These are phyloP conservation scores for Mycena epipterygia DNA, from an alignment of 768 basidiomycete species.

Conservation along the genomic window DNA sequence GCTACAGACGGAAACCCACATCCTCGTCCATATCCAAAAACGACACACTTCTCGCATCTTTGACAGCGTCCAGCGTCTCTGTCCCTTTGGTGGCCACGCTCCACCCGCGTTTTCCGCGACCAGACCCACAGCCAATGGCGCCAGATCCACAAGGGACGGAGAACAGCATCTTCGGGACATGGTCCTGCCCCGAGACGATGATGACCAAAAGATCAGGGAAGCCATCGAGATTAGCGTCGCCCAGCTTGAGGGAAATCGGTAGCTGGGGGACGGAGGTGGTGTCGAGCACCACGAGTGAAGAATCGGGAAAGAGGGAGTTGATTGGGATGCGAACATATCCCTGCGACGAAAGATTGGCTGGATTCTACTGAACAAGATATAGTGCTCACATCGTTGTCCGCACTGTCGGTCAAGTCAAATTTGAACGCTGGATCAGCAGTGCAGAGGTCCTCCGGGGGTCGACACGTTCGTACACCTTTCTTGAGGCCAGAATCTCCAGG, in stretches of 20 bases:
- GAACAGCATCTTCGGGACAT: constrained; percentile 71
- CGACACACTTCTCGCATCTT: constrained; percentile 82
- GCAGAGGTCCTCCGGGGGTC: constrained; percentile 87
- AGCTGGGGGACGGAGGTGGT: constrained; percentile 73
- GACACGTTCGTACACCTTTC: constrained; percentile 71
- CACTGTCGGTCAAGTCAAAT: constrained; percentile 72
- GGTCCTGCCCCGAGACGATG: constrained; percentile 57
- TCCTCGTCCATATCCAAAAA: constrained; percentile 98
- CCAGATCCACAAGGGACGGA: constrained; percentile 72
- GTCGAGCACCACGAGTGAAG: constrained; percentile 79
- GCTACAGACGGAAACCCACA: constrained; percentile 61
- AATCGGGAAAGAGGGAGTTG: constrained; percentile 65
- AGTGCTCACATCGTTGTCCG: constrained; percentile 64
- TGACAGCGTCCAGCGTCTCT: constrained; percentile 72
- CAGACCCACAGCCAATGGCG: constrained; percentile 70
- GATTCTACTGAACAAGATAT: background rate
- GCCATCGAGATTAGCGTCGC: constrained; percentile 94
- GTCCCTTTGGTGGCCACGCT: constrained; percentile 66
- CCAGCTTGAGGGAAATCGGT: constrained; percentile 84
- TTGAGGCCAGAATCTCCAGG: constrained; percentile 61
- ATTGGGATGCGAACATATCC: constrained; percentile 78
- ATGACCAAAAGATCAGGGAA: constrained; percentile 89
- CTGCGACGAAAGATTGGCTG: constrained; percentile 56
- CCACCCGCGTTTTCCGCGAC: constrained; percentile 76
- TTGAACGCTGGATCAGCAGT: constrained; percentile 83